Percentiles rank a stretch among this genome's conserved stretches.
Evolutionary conservation across 306 rosid genomes (phyloP).

Genomic region (Inga leiocalycina): DNA sequence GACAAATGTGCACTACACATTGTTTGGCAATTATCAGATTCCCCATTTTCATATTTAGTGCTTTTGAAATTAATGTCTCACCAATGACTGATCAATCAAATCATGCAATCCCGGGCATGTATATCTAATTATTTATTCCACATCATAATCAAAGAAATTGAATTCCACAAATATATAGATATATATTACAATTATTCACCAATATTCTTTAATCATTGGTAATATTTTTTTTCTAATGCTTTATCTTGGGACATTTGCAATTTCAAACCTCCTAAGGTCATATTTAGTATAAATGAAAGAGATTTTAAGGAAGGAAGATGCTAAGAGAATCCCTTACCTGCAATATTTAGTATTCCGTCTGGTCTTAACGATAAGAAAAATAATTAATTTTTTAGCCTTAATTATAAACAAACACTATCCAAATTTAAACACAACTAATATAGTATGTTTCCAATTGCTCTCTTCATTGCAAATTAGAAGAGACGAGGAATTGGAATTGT

Average conservation of each 20-base stretch:
- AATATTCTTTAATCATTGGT: not conserved
- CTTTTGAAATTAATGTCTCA: not conserved
- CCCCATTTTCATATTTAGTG: not conserved
- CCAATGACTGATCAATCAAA: not conserved
- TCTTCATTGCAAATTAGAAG: too few species aligned
- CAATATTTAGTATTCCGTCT: too few species aligned
- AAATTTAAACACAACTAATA: too few species aligned
- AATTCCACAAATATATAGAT: not conserved
- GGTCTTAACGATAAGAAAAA: too few species aligned
- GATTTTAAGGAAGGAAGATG: too few species aligned
- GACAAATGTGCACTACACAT: constrained; percentile 33
- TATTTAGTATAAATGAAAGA: too few species aligned
- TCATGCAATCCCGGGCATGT: not conserved
- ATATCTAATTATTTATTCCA: not conserved
- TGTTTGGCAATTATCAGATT: constrained; percentile 21
- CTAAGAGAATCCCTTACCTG: not conserved
- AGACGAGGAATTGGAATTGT: too few species aligned
- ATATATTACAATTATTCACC: not conserved
- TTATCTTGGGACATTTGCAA: too few species aligned
- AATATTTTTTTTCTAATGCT: not conserved
- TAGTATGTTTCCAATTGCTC: too few species aligned
- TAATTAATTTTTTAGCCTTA: too few species aligned
- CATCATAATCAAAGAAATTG: not conserved
- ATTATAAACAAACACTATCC: too few species aligned
- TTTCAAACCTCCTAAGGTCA: too few species aligned